Evolutionary conservation across 495 filamentous ascomycete species (phyloP).

Genomic region (Entonaema liquescens): DNA sequence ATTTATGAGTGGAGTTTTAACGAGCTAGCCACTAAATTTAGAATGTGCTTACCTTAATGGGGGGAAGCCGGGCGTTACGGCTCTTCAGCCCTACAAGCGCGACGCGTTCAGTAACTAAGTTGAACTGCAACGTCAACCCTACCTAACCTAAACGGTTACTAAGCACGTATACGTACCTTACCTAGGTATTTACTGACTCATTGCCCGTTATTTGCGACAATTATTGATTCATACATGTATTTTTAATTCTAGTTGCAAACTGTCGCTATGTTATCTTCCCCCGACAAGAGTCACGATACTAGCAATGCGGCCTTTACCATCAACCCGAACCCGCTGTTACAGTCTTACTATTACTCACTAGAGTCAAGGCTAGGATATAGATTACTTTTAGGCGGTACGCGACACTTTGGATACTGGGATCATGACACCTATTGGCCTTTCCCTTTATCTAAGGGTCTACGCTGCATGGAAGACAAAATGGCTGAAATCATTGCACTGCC

Average conservation of each 20-base stretch:
- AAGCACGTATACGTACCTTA: not conserved
- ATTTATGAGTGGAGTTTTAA: too few relatives aligned
- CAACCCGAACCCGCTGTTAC: constrained; percentile 50
- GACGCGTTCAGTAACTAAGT: not conserved
- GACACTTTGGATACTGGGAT: constrained; percentile 63
- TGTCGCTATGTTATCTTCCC: not conserved
- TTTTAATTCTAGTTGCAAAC: not conserved
- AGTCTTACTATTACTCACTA: constrained; percentile 55
- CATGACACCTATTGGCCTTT: constrained; percentile 60
- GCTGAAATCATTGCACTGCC: constrained; percentile 49
- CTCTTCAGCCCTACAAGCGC: not conserved
- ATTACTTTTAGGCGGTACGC: constrained; percentile 58
- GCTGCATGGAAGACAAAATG: constrained; percentile 61
- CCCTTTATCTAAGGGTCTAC: constrained; percentile 51
- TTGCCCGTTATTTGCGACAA: not conserved
- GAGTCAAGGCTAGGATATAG: constrained; percentile 62
- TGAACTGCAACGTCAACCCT: not conserved
- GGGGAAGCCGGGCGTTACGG: not conserved
- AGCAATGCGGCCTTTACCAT: constrained; percentile 38
- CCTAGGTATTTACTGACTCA: not conserved
- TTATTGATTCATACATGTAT: not conserved
- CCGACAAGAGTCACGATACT: constrained; percentile 1
- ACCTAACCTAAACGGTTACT: not conserved
- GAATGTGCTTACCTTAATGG: not conserved
- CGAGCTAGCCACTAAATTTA: not conserved